Percentiles rank a stretch among this genome's conserved stretches.
Conservation (phyloP, 441 rosid genomes). For the Populus hybrid region DNA sequence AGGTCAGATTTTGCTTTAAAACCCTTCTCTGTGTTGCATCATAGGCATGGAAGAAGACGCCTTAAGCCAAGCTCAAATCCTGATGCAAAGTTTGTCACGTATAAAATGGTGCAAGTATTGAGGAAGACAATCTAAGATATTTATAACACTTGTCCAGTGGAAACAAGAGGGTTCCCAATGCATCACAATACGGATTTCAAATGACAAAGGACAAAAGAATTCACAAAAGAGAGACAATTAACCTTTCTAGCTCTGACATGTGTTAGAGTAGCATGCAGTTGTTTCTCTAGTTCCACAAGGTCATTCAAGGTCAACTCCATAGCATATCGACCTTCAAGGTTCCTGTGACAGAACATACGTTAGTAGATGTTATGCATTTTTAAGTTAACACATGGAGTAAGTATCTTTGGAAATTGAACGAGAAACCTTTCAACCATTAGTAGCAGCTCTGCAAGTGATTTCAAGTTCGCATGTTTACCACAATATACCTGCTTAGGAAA, state of each 20-base stretch:
- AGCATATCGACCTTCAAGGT: conserved; percentile 28
- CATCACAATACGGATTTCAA: too few species aligned
- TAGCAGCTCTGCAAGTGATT: conserved; percentile 28
- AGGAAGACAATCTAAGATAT: too few species aligned
- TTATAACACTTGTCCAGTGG: too few species aligned
- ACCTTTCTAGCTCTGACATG: conserved; percentile 45
- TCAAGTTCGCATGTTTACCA: conserved; percentile 10
- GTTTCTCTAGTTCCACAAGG: conserved; percentile 39
- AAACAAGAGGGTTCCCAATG: background rate
- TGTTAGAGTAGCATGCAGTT: conserved; percentile 29
- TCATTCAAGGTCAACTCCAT: conserved; percentile 29
- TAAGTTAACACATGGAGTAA: background rate
- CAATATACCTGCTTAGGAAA: conserved; percentile 19
- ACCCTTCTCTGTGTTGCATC: background rate
- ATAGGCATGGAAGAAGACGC: background rate
- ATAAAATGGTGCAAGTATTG: too few species aligned
- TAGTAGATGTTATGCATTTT: background rate
- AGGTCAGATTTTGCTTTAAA: background rate
- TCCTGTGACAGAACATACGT: conserved; percentile 21
- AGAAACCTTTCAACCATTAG: conserved; percentile 34
- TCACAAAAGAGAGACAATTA: background rate
- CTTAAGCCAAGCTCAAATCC: too few species aligned
- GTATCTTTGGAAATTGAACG: background rate
- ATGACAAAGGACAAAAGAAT: too few species aligned
- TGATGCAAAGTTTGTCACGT: too few species aligned